Percentiles rank a stretch among this genome's conserved stretches.
Conservation (phyloP, 306 rosid species). For the Psophocarpus tetragonolobus region DNA sequence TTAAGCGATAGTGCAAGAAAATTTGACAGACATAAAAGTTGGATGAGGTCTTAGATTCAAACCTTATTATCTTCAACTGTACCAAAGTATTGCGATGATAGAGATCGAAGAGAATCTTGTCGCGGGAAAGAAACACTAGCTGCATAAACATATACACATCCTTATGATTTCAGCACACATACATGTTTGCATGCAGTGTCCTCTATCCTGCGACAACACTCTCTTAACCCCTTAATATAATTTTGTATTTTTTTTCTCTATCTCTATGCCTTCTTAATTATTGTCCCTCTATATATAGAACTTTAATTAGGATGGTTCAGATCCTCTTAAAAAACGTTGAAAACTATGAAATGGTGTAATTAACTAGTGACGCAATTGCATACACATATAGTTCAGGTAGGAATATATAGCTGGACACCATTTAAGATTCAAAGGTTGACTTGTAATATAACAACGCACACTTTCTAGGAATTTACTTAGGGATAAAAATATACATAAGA, state of each 20-base stretch:
- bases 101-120: background rate
- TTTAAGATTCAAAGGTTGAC: too few relatives aligned
- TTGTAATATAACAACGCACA: too few relatives aligned
- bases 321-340: background rate
- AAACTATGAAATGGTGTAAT: background rate
- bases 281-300: background rate
- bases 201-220: constrained; percentile 10
- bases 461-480: too few relatives aligned
- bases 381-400: too few relatives aligned
- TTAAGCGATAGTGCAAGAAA: background rate
- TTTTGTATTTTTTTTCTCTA: background rate
- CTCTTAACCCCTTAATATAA: background rate
- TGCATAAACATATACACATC: background rate
- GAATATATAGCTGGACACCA: too few relatives aligned
- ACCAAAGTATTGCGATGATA: background rate
- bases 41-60: background rate
- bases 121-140: background rate
- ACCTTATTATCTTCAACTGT: background rate
- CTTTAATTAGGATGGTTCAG: background rate
- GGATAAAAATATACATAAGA: background rate
- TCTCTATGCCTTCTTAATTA: background rate
- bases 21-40: too few relatives aligned
- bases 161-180: background rate
- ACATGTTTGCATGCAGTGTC: background rate
- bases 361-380: too few relatives aligned